These are phyloP conservation scores for Tetrapisispora iriomotensis DNA, from an alignment of 805 yeast species.

Conservation along the genomic window DNA sequence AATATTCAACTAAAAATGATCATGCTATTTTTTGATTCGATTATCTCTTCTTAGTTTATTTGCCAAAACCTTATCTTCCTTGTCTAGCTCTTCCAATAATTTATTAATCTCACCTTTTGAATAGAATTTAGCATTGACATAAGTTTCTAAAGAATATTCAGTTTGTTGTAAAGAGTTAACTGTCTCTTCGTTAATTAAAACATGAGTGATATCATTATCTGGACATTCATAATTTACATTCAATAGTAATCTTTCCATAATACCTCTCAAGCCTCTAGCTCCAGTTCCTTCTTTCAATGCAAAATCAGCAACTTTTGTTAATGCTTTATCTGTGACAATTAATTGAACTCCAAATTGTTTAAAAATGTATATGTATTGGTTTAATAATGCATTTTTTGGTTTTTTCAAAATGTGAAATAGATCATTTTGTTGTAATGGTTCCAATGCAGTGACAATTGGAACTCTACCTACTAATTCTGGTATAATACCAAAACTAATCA, in stretches of 20 bases:
- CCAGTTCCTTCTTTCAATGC: constrained; percentile 49
- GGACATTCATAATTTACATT: constrained; percentile 52
- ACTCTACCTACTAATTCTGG: constrained; percentile 54
- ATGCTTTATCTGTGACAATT: constrained; percentile 40
- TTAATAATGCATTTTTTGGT: constrained; percentile 45
- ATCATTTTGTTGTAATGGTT: constrained; percentile 37
- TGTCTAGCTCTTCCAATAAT: constrained; percentile 33
- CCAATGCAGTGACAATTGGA: constrained; percentile 43
- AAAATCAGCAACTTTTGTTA: constrained; percentile 37
- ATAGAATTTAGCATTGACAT: constrained; percentile 36
- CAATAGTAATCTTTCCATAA: constrained; percentile 42
- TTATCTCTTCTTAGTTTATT: constrained; percentile 14
- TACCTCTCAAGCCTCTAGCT: constrained; percentile 49
- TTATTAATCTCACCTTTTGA: constrained; percentile 35
- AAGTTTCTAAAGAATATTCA: constrained; percentile 24
- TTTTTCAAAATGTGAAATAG: constrained; percentile 41
- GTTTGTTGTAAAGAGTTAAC: constrained; percentile 32
- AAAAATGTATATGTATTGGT: constrained; percentile 46
- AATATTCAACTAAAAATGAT: too few species aligned
- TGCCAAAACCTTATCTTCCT: constrained; percentile 35
- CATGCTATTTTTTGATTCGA: too few species aligned
- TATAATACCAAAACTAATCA: constrained; percentile 44
- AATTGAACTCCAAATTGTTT: constrained; percentile 43
- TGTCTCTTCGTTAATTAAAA: constrained; percentile 37
- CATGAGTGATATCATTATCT: constrained; percentile 43